phyloP scores from a whole-genome alignment of 768 basidiomycete genomes.

The Obba rivulosa region DNA sequence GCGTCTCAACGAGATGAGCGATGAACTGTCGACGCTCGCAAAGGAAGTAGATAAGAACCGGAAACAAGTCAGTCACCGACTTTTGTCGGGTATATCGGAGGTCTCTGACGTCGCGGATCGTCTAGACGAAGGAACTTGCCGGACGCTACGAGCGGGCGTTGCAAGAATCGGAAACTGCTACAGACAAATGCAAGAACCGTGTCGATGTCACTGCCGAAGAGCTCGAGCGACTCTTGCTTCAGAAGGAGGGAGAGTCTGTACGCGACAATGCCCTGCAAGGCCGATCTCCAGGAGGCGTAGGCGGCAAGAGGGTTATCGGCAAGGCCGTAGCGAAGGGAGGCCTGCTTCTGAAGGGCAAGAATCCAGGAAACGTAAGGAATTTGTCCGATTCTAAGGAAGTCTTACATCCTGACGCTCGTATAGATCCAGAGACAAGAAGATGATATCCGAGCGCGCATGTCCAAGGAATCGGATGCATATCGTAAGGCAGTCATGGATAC shows the following conservation, averaged over 20 bases:
- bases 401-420: not conserved
- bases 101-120: not conserved
- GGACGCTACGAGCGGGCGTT: conserved; percentile 82
- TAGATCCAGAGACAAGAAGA: conserved; percentile 93
- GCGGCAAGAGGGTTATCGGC: conserved; percentile 79
- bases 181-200: conserved; percentile 85
- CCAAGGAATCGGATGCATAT: conserved; percentile 80
- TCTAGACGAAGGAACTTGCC: conserved; percentile 86
- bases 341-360: conserved; percentile 85
- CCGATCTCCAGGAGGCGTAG: conserved; percentile 49
- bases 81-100: not conserved
- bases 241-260: conserved; percentile 92
- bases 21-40: conserved; percentile 79
- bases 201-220: conserved; percentile 91
- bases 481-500: conserved; percentile 87
- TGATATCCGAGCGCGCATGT: conserved; percentile 84
- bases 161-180: conserved; percentile 78
- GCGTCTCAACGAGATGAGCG: conserved; percentile 92
- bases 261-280: conserved; percentile 74
- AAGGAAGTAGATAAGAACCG: conserved; percentile 95
- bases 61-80: conserved; percentile 66
- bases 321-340: conserved; percentile 92
- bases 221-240: conserved; percentile 83
- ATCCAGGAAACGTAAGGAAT: conserved; percentile 69
- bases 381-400: conserved; percentile 10